Base-by-base conservation (phyloP, 352 stramenopile species). In the Pythium folliculosum region DNA sequence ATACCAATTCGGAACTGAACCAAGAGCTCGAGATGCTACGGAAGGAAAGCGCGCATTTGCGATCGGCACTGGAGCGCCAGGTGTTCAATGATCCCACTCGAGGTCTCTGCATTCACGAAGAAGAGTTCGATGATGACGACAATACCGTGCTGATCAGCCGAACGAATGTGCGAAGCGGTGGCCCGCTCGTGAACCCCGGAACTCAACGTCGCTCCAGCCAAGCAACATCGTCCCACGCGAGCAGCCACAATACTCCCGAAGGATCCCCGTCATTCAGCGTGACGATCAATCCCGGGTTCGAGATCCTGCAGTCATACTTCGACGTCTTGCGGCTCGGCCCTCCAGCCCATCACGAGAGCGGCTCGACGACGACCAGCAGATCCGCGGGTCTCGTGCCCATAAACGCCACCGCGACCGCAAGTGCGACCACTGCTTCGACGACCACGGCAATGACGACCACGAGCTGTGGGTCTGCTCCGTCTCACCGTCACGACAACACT, bases 251-350 rank as follows among this genome's bases (percentile, higher is more conserved):
- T 7, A 77, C 57, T 30, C 83, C 66, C 2, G 74, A 72, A 5
- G 69, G 69, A 10, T 72, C 72, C 1, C 64, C 68, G 48, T 92
- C 88, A 52, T 60, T 91, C 4, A 77, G 70, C 1, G 84, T 70
- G 7, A 82, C 76, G 0, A 93, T 95, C 53, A 91, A 71, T 51
- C 66, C 83, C 22, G 80, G 84, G 40, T 94, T 92, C 69, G 80
- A 95, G 72, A 82, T 95, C 44, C 35, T 95, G 23, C 72, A 88
- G 27, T 84, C 84, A 32, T 93, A 95, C 57, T 95, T 95, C 66
- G 84, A 90, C 55, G 22, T 40, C 2, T 45, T 69, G 37, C 67
- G 32, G 3, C 32, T 72, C 17, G 22, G n/a, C 27, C 38, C 32
- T 9, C 8, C 35, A 32, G 9, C n/a, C 16, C 35, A 47, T 23